phyloP scores from a whole-genome alignment of 805 yeast species.

The Pichia gijzeniarum region DNA sequence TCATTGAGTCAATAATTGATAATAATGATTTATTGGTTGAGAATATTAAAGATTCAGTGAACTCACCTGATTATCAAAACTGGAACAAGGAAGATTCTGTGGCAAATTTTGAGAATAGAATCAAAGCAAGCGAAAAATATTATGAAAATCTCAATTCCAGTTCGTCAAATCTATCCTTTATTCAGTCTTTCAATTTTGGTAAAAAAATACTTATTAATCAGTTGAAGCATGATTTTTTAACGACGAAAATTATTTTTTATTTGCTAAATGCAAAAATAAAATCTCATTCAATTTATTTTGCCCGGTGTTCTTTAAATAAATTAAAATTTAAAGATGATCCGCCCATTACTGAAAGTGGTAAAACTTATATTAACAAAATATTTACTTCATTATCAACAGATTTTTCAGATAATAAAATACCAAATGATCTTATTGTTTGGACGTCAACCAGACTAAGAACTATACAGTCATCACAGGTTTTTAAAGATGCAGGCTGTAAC shows the following conservation, averaged over 20 bases:
- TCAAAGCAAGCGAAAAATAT: constrained; percentile 56
- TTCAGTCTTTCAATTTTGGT: constrained; percentile 88
- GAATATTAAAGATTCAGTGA: constrained; percentile 78
- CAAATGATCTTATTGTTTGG: constrained; percentile 67
- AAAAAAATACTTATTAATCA: constrained; percentile 74
- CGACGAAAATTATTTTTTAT: constrained; percentile 86
- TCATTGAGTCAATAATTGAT: constrained; percentile 83
- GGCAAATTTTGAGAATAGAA: constrained; percentile 67
- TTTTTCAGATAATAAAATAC: constrained; percentile 22
- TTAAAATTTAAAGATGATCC: constrained; percentile 70
- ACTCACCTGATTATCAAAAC: constrained; percentile 79
- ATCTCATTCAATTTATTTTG: constrained; percentile 87
- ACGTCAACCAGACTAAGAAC: constrained; percentile 88
- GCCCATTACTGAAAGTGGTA: constrained; percentile 69
- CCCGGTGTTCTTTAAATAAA: constrained; percentile 63
- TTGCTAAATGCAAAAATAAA: constrained; percentile 86
- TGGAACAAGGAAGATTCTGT: constrained; percentile 74
- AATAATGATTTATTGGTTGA: constrained; percentile 60
- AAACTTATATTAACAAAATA: constrained; percentile 57
- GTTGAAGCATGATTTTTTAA: constrained; percentile 80
- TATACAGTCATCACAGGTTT: constrained; percentile 66
- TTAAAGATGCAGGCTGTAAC: constrained; percentile 54
- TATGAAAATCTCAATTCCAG: constrained; percentile 66
- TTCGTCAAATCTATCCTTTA: constrained; percentile 48
- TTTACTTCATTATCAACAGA: constrained; percentile 46